Conservation (phyloP, 495 filamentous ascomycete genomes). For the Penicillium turbatum region DNA sequence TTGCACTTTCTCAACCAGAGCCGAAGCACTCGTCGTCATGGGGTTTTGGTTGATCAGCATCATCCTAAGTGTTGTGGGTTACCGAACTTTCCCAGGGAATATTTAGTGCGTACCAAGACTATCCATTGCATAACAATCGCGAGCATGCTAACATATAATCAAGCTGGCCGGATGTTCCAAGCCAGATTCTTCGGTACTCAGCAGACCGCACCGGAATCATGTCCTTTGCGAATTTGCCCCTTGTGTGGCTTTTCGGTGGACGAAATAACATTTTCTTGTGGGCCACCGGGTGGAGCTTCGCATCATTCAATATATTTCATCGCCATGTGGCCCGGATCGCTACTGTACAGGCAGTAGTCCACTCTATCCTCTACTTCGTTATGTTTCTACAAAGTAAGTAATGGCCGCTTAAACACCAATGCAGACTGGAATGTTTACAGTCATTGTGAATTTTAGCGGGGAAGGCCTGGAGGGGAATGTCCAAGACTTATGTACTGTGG, state of each 20-base stretch:
- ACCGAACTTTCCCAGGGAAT: conserved; percentile 33
- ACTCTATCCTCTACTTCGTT: conserved; percentile 35
- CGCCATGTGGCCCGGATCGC: conserved; percentile 53
- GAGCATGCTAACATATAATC: conserved; percentile 8
- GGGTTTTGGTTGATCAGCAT: conserved; percentile 42
- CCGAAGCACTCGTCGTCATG: conserved; percentile 34
- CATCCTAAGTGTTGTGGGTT: conserved; percentile 33
- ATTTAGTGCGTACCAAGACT: conserved; percentile 33
- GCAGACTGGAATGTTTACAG: background rate
- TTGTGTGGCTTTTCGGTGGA: conserved; percentile 49
- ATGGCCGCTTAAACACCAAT: background rate
- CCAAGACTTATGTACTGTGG: conserved; percentile 36
- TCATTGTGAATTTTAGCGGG: conserved; percentile 17
- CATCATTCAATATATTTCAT: conserved; percentile 53
- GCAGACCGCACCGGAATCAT: conserved; percentile 52
- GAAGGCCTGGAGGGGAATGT: conserved; percentile 29
- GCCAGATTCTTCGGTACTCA: conserved; percentile 40
- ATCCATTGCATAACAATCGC: background rate
- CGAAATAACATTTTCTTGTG: conserved; percentile 55
- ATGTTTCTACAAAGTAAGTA: conserved; percentile 31
- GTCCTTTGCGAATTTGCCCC: conserved; percentile 47
- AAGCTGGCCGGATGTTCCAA: conserved; percentile 33
- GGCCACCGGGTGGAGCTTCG: conserved; percentile 53
- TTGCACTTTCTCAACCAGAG: conserved; percentile 39
- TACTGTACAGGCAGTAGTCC: conserved; percentile 47